These are phyloP conservation scores for Lactarius akahatsu DNA, from an alignment of 768 basidiomycete species.

Conservation along the genomic window DNA sequence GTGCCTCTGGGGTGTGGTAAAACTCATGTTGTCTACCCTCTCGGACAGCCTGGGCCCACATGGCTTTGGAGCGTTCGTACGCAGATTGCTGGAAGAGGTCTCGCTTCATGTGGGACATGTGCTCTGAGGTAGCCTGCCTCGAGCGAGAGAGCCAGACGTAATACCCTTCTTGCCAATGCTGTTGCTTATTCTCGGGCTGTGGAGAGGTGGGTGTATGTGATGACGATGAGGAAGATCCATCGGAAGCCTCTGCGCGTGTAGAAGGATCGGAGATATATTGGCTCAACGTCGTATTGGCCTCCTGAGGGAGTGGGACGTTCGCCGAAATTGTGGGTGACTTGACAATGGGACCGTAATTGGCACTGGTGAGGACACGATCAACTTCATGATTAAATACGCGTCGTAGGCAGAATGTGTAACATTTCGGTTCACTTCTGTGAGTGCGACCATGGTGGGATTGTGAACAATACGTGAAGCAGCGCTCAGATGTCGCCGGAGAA, in stretches of 20 bases:
- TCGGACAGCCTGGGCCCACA: slow-evolving; percentile 53
- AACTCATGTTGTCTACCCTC: slow-evolving; percentile 39
- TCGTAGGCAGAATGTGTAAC: slow-evolving; percentile 41
- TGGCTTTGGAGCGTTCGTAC: slow-evolving; percentile 42
- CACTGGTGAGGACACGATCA: slow-evolving; percentile 29
- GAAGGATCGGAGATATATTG: slow-evolving; percentile 35
- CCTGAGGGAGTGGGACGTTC: slow-evolving; percentile 23
- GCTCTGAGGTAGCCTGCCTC: slow-evolving; percentile 52
- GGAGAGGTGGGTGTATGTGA: slow-evolving; percentile 4
- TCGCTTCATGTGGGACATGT: slow-evolving; percentile 57
- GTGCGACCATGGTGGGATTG: slow-evolving; percentile 37
- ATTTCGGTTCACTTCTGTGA: slow-evolving; percentile 37
- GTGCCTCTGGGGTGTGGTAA: slow-evolving; percentile 19
- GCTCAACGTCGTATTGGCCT: slow-evolving; percentile 29
- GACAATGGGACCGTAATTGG: slow-evolving; percentile 21
- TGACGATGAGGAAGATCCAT: slow-evolving; percentile 15
- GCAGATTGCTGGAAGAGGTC: slow-evolving; percentile 53
- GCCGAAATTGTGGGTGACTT: slow-evolving; percentile 23
- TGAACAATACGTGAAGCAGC: slow-evolving; percentile 40
- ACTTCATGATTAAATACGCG: slow-evolving; percentile 41
- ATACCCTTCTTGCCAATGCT: slow-evolving; percentile 73
- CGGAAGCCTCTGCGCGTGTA: slow-evolving; percentile 8
- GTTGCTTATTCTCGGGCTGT: slow-evolving; percentile 39
- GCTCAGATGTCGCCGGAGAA: slow-evolving; percentile 37
- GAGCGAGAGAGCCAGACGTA: slow-evolving; percentile 69